Base-by-base conservation (phyloP, 129 eudicot species). In the Cynara cardunculus region DNA sequence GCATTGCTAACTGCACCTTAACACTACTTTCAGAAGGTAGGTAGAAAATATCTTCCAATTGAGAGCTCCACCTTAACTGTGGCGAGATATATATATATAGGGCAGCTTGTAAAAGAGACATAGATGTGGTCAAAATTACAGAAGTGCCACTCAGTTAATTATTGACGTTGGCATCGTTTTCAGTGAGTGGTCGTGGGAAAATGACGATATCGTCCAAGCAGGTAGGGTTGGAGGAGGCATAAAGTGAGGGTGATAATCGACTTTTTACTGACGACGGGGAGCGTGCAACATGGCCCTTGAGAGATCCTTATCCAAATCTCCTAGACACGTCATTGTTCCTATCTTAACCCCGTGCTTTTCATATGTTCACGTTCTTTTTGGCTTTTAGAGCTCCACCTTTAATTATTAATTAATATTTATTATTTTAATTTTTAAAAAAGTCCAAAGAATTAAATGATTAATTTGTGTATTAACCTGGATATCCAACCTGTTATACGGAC, bases 251-350 rank as follows among this genome's bases (percentile, higher is more conserved):
- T 19, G 2, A 56, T 26, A 14, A 67, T 39, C 64, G 82, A 34
- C 41, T 35, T 83, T 83, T 34, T 0, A 27, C 2, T n/a, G 0
- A 10, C 10, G 71, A 8, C 9, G 22, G 34, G 53, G 9, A 73
- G 11, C 10, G 59, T 7, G 65, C 12, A 34, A n/a, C n/a, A 44
- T 78, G 78, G 41, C 61, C 70, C 80, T 37, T 14, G 53, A 25
- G 76, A 26, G 37, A 75, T 74, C 77, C 82, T 19, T 67, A 66
- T 80, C 71, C 27, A 46, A 7, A 75, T 44, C 2, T 25, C 27
- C 53, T 0, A 13, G 59, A 83, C 92, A 86, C 88, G 86, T 84
- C 87, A 75, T 71, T 22, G 83, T 71, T 79, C 90, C 81, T 69
- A 89, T 89, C 89, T 53, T 49, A 11, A 0, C 30, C 11, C 3